Evolutionary conservation across 805 yeast species (phyloP).

Genomic region (Isabelozyma gotoi): DNA sequence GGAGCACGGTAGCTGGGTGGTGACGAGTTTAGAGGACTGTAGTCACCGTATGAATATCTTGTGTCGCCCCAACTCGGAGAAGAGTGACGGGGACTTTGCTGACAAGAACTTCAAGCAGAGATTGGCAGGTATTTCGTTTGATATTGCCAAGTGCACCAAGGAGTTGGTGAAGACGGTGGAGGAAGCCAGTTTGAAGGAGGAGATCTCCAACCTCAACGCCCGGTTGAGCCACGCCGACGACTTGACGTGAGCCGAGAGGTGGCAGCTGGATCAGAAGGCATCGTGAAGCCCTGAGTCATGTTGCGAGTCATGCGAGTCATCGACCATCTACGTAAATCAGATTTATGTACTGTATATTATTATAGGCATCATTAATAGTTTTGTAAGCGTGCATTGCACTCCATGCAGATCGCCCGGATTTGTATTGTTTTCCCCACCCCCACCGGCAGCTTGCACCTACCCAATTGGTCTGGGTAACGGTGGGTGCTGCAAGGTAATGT

Average conservation of each 20-base stretch:
- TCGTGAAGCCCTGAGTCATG: too few species aligned
- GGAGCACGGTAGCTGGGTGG: slow-evolving; percentile 91
- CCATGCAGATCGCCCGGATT: too few species aligned
- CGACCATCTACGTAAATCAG: background rate
- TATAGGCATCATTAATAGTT: too few species aligned
- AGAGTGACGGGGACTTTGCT: slow-evolving; percentile 63
- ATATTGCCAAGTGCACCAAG: slow-evolving; percentile 93
- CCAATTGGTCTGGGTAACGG: too few species aligned
- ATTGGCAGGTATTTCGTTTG: slow-evolving; percentile 93
- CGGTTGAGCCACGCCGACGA: slow-evolving; percentile 44
- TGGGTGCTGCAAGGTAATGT: too few species aligned
- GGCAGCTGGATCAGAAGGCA: too few species aligned
- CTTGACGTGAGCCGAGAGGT: slow-evolving; percentile 15
- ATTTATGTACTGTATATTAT: background rate
- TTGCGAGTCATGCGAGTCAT: too few species aligned
- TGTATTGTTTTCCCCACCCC: too few species aligned
- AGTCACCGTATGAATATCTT: slow-evolving; percentile 76
- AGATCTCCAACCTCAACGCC: slow-evolving; percentile 77
- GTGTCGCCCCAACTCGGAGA: slow-evolving; percentile 46
- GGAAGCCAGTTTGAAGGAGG: slow-evolving; percentile 86
- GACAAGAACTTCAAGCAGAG: slow-evolving; percentile 90
- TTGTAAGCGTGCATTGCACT: too few species aligned
- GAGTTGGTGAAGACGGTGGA: slow-evolving; percentile 95
- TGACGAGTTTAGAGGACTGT: slow-evolving; percentile 82
- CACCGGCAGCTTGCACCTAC: too few species aligned